Percentiles rank a stretch among this genome's conserved stretches.
phyloP scores from a whole-genome alignment of 345 rosid species.

The Dimocarpus longan region DNA sequence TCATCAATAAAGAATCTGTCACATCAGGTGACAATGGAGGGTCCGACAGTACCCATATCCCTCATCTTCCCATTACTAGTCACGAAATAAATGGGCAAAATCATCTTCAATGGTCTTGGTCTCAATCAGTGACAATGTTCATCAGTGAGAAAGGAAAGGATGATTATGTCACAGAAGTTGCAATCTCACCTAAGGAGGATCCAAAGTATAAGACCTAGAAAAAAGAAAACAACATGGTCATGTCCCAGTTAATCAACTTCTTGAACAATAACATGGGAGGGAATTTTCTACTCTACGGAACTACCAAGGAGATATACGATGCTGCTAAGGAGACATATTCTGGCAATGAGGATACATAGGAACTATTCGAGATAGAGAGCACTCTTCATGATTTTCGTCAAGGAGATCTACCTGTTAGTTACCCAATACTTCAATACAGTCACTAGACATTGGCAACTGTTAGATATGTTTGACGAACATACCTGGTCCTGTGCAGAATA shows the following conservation, averaged over 20 bases:
- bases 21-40: too few species aligned
- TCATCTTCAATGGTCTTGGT: background rate
- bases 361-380: too few species aligned
- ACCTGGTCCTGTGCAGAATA: too few species aligned
- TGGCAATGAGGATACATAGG: background rate
- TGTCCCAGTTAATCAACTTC: background rate
- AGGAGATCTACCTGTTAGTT: too few species aligned
- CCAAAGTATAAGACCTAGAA: background rate
- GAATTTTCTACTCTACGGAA: background rate
- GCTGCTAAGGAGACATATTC: background rate
- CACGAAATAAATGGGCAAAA: background rate
- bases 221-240: background rate
- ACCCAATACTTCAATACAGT: too few species aligned
- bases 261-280: background rate
- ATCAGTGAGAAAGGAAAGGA: background rate
- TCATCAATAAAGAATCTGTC: too few species aligned
- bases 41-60: too few species aligned
- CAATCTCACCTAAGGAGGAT: background rate
- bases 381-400: too few species aligned
- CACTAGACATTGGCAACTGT: too few species aligned
- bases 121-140: background rate
- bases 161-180: background rate
- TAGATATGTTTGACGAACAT: too few species aligned
- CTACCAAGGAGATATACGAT: background rate
- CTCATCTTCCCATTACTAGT: background rate